These are phyloP conservation scores for Talaromyces sp. DNA, from an alignment of 2,329 filamentous ascomycete genomes.

Conservation along the genomic window DNA sequence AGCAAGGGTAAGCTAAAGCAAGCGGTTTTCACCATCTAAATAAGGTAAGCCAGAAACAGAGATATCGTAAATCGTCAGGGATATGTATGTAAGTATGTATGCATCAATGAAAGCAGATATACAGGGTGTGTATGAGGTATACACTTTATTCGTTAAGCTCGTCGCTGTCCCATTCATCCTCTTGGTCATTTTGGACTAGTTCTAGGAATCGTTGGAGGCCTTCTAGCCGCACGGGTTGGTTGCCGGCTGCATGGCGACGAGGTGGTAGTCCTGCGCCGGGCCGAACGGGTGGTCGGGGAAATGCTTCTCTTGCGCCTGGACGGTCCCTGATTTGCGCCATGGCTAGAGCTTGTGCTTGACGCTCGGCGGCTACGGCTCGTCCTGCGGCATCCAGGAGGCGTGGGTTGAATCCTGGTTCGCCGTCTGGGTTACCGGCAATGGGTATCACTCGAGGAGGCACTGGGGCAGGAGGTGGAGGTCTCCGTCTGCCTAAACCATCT, in stretches of 20 bases:
- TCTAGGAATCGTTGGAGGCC: conserved; percentile 53
- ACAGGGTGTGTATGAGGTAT: neutral
- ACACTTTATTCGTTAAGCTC: conserved; percentile 48
- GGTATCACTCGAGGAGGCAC: conserved; percentile 36
- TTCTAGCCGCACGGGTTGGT: conserved; percentile 23
- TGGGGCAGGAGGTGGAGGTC: conserved; percentile 41
- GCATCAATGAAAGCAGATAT: neutral
- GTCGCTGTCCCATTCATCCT: conserved; percentile 60
- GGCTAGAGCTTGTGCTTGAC: conserved; percentile 37
- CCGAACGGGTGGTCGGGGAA: conserved; percentile 20
- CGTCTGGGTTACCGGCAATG: conserved; percentile 26
- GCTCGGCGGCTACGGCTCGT: conserved; percentile 37
- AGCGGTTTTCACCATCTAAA: neutral
- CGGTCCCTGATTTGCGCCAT: conserved; percentile 37
- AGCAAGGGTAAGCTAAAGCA: neutral
- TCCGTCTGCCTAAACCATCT: conserved; percentile 22
- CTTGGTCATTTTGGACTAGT: conserved; percentile 52
- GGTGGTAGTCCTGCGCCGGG: conserved; percentile 16
- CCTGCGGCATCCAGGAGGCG: conserved; percentile 33
- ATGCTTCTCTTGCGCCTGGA: conserved; percentile 23
- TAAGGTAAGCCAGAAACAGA: neutral
- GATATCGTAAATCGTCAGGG: neutral
- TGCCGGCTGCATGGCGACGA: conserved; percentile 13
- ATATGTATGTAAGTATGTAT: neutral
- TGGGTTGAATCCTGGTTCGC: conserved; percentile 27